Percentiles rank a stretch among this genome's conserved stretches.
These are phyloP conservation scores for Phytopythium kandeliae DNA, from an alignment of 352 stramenopile species.

Conservation along the genomic window DNA sequence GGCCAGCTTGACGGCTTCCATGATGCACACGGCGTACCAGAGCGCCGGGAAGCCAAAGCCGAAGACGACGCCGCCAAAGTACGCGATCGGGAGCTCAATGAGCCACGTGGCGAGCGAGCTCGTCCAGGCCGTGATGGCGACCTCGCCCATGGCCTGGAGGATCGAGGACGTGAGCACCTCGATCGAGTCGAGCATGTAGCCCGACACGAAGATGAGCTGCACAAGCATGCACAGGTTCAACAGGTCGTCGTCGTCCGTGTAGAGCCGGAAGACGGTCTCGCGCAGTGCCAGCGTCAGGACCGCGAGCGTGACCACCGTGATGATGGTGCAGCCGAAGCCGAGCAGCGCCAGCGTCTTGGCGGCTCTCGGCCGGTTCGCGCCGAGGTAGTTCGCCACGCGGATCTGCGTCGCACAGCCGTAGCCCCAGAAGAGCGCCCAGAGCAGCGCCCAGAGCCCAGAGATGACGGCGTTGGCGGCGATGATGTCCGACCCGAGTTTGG, in stretches of 20 bases:
- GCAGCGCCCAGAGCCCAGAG: constrained; percentile 35
- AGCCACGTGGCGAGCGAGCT: constrained; percentile 26
- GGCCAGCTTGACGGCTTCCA: constrained; percentile 18
- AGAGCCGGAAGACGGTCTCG: constrained; percentile 22
- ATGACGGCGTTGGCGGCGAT: constrained; percentile 53
- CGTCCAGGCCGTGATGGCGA: constrained; percentile 19
- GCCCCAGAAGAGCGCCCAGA: constrained; percentile 60
- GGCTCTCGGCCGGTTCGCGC: constrained; percentile 36
- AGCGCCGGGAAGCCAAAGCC: constrained; percentile 21
- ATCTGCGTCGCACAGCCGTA: constrained; percentile 61
- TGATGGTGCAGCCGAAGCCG: constrained; percentile 38
- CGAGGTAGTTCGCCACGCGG: constrained; percentile 51
- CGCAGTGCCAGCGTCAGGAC: constrained; percentile 20
- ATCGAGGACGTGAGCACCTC: constrained; percentile 19
- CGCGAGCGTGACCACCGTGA: constrained; percentile 27
- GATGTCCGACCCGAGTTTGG: constrained; percentile 43
- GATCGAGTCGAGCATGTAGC: constrained; percentile 27
- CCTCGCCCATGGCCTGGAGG: constrained; percentile 23
- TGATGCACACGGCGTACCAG: constrained; percentile 20
- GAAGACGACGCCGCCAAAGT: constrained; percentile 20
- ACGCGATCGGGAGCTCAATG: constrained; percentile 26
- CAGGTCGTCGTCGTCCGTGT: constrained; percentile 27
- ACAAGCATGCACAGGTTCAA: constrained; percentile 19
- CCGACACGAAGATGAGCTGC: constrained; percentile 24
- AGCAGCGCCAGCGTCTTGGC: constrained; percentile 40